Evolutionary conservation across 257 asterid genomes (phyloP).

Genomic region (Ehretia macrophylla): DNA sequence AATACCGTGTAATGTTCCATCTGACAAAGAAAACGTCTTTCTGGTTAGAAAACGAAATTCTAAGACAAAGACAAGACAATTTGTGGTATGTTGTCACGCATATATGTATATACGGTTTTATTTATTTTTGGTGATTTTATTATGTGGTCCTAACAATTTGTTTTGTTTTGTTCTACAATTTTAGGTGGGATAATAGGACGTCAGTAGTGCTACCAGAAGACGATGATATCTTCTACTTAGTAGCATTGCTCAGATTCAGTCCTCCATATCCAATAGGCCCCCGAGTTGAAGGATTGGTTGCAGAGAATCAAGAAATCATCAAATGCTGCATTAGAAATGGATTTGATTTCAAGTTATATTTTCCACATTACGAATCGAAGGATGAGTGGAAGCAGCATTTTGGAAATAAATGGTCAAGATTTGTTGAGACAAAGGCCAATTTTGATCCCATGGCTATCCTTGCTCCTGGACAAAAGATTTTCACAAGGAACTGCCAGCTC

Average conservation of each 20-base stretch:
- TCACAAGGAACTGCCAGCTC: constrained; percentile 52
- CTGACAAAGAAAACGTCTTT: no score
- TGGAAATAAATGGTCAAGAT: constrained; percentile 79
- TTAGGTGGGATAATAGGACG: constrained; percentile 82
- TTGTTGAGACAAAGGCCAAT: constrained; percentile 50
- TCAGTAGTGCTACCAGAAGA: constrained; percentile 60
- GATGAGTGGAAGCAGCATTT: constrained; percentile 80
- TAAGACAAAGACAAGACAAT: background rate
- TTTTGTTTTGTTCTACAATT: background rate
- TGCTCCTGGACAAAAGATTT: constrained; percentile 95
- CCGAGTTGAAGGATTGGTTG: constrained; percentile 55
- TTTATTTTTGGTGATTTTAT: no score
- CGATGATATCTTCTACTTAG: constrained; percentile 58
- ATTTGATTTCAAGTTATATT: constrained; percentile 68
- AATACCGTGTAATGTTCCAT: no score
- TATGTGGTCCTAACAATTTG: background rate
- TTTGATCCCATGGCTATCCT: constrained; percentile 90
- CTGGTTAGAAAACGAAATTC: background rate
- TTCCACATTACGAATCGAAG: constrained; percentile 60
- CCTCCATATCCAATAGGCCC: constrained; percentile 49
- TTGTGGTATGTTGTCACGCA: background rate
- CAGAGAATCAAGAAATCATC: constrained; percentile 64
- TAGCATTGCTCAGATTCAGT: constrained; percentile 69
- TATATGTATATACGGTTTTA: no score
- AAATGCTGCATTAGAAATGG: constrained; percentile 46